Evolutionary conservation across 495 filamentous ascomycete genomes (phyloP).

Genomic region (Tetracladium setigerum): DNA sequence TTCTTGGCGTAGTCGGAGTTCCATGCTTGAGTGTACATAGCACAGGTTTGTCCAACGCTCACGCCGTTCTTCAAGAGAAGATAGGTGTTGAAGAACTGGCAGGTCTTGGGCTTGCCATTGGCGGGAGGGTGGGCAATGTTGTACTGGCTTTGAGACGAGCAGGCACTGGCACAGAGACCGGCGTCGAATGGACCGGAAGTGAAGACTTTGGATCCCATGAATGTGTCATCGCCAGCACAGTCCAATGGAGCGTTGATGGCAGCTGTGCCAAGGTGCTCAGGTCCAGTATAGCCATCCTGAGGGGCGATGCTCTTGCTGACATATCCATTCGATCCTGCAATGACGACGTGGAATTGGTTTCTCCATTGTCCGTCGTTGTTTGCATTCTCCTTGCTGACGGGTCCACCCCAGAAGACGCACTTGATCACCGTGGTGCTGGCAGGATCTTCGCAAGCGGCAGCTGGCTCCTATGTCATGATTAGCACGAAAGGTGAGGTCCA

Average conservation of each 20-base stretch:
- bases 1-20: conserved; percentile 16
- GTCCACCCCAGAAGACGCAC: conserved; percentile 41
- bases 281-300: neutral
- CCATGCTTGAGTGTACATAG: conserved; percentile 20
- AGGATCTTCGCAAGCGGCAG: conserved; percentile 33
- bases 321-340: conserved; percentile 38
- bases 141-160: conserved; percentile 33
- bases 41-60: conserved; percentile 20
- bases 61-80: conserved; percentile 30
- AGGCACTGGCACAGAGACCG: conserved; percentile 34
- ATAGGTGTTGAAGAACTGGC: conserved; percentile 41
- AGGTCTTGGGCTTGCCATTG: conserved; percentile 27
- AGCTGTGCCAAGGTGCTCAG: conserved; percentile 26
- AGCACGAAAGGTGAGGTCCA: neutral
- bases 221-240: conserved; percentile 28
- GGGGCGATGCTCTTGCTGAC: conserved; percentile 21
- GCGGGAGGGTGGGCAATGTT: conserved; percentile 23
- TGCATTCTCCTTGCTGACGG: conserved; percentile 23
- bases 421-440: conserved; percentile 41
- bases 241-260: conserved; percentile 36
- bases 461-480: conserved; percentile 25
- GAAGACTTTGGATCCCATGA: conserved; percentile 35
- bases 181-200: conserved; percentile 30
- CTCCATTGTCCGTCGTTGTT: conserved; percentile 29
- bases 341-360: conserved; percentile 32